Percentiles rank a stretch among this genome's conserved stretches.
These are phyloP conservation scores for Davidsoniella virescens DNA, from an alignment of 2,329 filamentous ascomycete species.

Conservation along the genomic window DNA sequence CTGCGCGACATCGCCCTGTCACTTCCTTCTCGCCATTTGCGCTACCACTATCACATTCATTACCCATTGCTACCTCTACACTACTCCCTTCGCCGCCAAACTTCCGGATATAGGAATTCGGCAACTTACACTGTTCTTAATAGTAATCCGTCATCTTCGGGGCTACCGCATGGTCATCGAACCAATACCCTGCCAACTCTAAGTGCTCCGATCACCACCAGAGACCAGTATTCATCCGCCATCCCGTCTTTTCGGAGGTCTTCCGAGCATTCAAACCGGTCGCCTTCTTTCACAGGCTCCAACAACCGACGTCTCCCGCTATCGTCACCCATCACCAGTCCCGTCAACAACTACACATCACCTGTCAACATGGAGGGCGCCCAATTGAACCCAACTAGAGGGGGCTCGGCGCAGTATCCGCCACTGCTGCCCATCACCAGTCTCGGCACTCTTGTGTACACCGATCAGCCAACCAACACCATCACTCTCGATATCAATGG, in stretches of 20 bases:
- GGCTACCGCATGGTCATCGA: slow-evolving; percentile 42
- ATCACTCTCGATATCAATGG: slow-evolving; percentile 61
- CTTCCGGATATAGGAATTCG: no score
- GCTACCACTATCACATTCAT: no score
- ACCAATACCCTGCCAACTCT: slow-evolving; percentile 36
- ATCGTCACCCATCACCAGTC: slow-evolving; percentile 33
- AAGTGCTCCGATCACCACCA: slow-evolving; percentile 30
- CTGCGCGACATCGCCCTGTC: no score
- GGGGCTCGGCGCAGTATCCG: slow-evolving; percentile 29
- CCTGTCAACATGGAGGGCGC: slow-evolving; percentile 33
- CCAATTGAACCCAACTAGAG: slow-evolving; percentile 24
- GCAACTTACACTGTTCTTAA: no score
- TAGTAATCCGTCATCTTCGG: slow-evolving; percentile 34
- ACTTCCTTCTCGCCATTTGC: no score
- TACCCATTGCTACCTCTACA: no score
- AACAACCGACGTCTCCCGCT: slow-evolving; percentile 34
- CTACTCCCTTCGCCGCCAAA: no score
- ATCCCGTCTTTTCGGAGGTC: slow-evolving; percentile 35
- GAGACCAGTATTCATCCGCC: slow-evolving; percentile 36
- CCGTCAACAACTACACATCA: slow-evolving; percentile 28
- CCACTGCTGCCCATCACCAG: slow-evolving; percentile 34
- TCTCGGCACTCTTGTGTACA: slow-evolving; percentile 45
- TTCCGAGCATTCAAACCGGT: slow-evolving; percentile 34
- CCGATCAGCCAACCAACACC: slow-evolving; percentile 28
- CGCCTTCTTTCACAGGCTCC: slow-evolving; percentile 31